These are phyloP conservation scores for Tylopilus sp. DNA, from an alignment of 1,284 basidiomycete genomes.

Conservation along the genomic window DNA sequence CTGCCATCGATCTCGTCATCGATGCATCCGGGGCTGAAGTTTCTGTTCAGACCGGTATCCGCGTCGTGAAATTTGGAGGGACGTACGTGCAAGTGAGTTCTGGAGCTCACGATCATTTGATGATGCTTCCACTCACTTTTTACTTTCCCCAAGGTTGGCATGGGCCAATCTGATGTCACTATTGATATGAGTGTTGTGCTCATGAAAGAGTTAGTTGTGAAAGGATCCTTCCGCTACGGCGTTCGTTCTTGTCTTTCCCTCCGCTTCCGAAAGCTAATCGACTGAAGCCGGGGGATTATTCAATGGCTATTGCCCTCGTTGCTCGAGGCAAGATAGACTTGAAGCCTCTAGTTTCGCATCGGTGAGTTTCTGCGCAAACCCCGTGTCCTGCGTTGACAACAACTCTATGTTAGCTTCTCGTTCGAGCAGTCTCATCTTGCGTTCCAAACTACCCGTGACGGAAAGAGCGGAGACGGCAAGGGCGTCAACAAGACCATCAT, in stretches of 20 bases:
- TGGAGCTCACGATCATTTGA: neutral
- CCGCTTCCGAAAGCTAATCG: constrained; percentile 5
- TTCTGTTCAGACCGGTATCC: constrained; percentile 81
- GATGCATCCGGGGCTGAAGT: constrained; percentile 89
- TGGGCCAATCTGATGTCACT: constrained; percentile 62
- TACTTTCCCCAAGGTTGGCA: constrained; percentile 55
- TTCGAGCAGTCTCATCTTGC: constrained; percentile 76
- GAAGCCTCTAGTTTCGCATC: constrained; percentile 85
- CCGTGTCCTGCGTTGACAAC: neutral
- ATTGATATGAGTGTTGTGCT: constrained; percentile 61
- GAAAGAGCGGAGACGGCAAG: constrained; percentile 76
- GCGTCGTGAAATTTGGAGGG: constrained; percentile 69
- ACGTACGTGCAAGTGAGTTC: constrained; percentile 60
- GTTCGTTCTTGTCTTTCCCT: constrained; percentile 39
- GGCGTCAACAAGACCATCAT: constrained; percentile 75
- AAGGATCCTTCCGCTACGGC: constrained; percentile 86
- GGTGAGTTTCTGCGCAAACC: constrained; percentile 42
- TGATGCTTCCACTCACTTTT: constrained; percentile 2
- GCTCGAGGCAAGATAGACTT: constrained; percentile 78
- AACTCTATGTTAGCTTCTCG: constrained; percentile 48
- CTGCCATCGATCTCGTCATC: constrained; percentile 67
- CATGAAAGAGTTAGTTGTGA: constrained; percentile 76
- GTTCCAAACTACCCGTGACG: constrained; percentile 75
- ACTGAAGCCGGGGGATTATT: constrained; percentile 75
- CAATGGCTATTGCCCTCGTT: constrained; percentile 79